These are phyloP conservation scores for Coemansia pectinata DNA, from an alignment of 192 early-diverging fungal genomes.

Conservation along the genomic window DNA sequence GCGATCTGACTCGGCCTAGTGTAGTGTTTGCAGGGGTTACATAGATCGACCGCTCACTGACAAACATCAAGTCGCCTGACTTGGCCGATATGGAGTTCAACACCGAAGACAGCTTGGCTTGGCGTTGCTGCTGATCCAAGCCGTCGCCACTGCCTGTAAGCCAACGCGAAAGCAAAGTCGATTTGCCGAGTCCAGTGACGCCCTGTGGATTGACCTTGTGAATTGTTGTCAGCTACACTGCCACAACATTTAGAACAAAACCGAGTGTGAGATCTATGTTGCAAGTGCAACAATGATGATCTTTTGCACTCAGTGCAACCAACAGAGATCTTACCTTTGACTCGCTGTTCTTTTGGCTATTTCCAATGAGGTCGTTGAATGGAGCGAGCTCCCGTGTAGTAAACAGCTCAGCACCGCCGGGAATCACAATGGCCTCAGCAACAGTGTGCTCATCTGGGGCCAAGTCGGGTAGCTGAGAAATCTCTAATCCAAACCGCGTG, in stretches of 20 bases:
- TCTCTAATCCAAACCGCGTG: constrained; percentile 74
- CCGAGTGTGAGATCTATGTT: background rate
- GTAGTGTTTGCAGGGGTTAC: constrained; percentile 58
- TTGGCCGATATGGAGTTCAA: constrained; percentile 22
- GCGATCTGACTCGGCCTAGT: constrained; percentile 61
- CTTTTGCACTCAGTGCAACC: background rate
- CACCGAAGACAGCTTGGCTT: background rate
- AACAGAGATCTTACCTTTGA: constrained; percentile 31
- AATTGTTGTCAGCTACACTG: constrained; percentile 37
- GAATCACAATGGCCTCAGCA: constrained; percentile 37
- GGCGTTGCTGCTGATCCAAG: background rate
- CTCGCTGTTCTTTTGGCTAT: constrained; percentile 37
- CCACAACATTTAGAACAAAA: constrained; percentile 7
- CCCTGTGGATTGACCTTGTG: constrained; percentile 37
- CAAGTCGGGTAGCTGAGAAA: constrained; percentile 28
- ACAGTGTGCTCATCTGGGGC: constrained; percentile 13
- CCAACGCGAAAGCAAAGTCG: constrained; percentile 42
- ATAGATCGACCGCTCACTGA: constrained; percentile 40
- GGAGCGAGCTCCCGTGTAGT: constrained; percentile 32
- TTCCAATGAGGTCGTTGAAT: constrained; percentile 25
- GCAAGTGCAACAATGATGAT: background rate
- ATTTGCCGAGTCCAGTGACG: constrained; percentile 24
- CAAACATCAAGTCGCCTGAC: constrained; percentile 39
- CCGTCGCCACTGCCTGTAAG: background rate
- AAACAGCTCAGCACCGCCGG: constrained; percentile 25